A percentile compares a stretch with the other conserved stretches of the same genome.
Evolutionary conservation across 1,139 yeast species (phyloP).

Genomic region (Pichiaceae sp.): DNA sequence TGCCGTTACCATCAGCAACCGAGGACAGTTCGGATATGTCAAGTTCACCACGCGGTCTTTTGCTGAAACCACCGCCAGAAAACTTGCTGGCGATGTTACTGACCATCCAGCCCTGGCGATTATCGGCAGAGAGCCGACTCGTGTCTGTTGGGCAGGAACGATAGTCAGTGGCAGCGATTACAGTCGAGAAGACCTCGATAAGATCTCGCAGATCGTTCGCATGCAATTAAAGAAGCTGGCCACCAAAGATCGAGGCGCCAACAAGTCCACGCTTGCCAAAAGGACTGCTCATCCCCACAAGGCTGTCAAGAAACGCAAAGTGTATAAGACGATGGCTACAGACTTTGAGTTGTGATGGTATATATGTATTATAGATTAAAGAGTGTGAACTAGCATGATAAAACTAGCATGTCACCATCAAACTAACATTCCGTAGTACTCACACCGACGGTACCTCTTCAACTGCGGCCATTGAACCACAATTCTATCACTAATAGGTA

Average conservation of each 20-base stretch:
- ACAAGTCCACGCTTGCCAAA: slow-evolving; percentile 17
- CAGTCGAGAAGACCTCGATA: slow-evolving; percentile 18
- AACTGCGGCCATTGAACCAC: slow-evolving; percentile 88
- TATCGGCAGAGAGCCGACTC: slow-evolving; percentile 40
- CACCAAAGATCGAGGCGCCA: too few species aligned
- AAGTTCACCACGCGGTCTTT: slow-evolving; percentile 38
- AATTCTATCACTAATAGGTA: slow-evolving; percentile 68
- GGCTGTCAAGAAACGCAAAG: background rate
- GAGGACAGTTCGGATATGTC: slow-evolving; percentile 60
- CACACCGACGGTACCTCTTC: slow-evolving; percentile 49
- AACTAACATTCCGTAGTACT: slow-evolving; percentile 70
- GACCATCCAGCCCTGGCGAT: slow-evolving; percentile 29
- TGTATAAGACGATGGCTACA: slow-evolving; percentile 1
- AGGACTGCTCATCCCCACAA: background rate
- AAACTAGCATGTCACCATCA: too few species aligned
- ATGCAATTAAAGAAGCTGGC: slow-evolving; percentile 53
- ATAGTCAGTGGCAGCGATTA: slow-evolving; percentile 36
- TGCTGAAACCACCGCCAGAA: slow-evolving; percentile 48
- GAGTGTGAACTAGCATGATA: background rate
- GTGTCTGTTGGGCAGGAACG: slow-evolving; percentile 66
- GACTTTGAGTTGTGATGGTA: slow-evolving; percentile 5
- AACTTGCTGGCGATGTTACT: slow-evolving; percentile 17
- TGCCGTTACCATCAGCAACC: slow-evolving; percentile 45
- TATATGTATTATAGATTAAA: background rate
- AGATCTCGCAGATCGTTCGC: slow-evolving; percentile 45